Conservation (phyloP, 2,329 filamentous ascomycete species). For the Pseudohalonectria lignicola region DNA sequence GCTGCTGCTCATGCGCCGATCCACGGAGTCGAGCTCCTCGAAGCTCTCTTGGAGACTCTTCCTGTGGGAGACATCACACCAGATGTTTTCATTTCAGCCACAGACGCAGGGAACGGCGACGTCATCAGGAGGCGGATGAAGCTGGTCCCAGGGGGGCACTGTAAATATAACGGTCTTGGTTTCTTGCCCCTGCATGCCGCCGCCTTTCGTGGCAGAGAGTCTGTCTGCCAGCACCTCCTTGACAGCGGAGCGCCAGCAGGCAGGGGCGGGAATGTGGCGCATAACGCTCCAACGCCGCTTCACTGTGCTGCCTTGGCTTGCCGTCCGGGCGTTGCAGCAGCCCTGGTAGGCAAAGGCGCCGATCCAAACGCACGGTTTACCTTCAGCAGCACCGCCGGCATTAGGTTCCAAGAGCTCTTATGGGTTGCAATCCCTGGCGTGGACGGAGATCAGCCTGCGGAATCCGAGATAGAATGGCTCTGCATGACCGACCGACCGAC, state of each 20-base stretch:
- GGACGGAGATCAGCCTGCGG: background rate
- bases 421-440: no score
- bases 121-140: background rate
- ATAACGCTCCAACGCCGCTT: background rate
- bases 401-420: no score
- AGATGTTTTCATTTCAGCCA: background rate
- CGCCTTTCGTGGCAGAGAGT: background rate
- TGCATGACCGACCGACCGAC: background rate
- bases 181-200: background rate
- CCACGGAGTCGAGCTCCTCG: background rate
- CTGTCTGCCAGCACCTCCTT: background rate
- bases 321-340: background rate
- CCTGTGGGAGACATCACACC: background rate
- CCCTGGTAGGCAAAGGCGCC: background rate
- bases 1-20: background rate
- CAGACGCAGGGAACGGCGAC: background rate
- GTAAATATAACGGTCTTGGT: no score
- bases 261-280: background rate
- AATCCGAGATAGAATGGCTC: background rate
- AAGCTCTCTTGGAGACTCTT: background rate
- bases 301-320: background rate
- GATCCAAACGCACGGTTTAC: background rate
- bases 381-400: no score
- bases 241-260: background rate
- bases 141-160: background rate